phyloP scores from a whole-genome alignment of 345 rosid genomes.

The Cardamine occulta region DNA sequence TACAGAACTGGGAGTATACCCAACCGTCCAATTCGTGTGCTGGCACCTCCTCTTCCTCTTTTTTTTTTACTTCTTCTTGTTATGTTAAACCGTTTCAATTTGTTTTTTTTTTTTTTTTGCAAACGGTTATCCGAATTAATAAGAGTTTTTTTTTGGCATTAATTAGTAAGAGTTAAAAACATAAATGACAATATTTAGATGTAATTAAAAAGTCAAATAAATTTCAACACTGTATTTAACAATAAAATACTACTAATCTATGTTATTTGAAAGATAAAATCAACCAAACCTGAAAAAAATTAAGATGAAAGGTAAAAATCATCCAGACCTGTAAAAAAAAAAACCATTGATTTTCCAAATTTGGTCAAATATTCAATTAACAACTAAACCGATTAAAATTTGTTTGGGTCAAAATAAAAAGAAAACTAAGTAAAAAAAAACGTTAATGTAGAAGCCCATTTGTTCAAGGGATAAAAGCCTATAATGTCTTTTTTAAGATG shows the following conservation, averaged over 20 bases:
- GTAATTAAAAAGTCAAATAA: no score
- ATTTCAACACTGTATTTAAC: no score
- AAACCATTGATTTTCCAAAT: no score
- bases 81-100: constrained; percentile 2
- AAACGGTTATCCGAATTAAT: neutral
- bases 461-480: neutral
- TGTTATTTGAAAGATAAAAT: no score
- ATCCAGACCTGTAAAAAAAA: no score
- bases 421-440: no score
- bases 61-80: neutral
- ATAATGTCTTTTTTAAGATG: no score
- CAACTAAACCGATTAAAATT: neutral
- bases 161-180: neutral
- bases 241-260: no score
- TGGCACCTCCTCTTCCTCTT: constrained; percentile 27
- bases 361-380: no score
- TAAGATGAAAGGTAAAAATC: no score
- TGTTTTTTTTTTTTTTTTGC: neutral
- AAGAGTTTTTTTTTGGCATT: neutral
- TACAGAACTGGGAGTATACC: constrained; percentile 34
- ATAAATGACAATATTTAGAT: neutral
- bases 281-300: no score
- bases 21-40: constrained; percentile 37
- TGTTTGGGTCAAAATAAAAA: no score
- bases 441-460: neutral